Percentiles rank a stretch among this genome's conserved stretches.
Conservation (phyloP, 106 monocot species). For the Dioscorea dumetorum region DNA sequence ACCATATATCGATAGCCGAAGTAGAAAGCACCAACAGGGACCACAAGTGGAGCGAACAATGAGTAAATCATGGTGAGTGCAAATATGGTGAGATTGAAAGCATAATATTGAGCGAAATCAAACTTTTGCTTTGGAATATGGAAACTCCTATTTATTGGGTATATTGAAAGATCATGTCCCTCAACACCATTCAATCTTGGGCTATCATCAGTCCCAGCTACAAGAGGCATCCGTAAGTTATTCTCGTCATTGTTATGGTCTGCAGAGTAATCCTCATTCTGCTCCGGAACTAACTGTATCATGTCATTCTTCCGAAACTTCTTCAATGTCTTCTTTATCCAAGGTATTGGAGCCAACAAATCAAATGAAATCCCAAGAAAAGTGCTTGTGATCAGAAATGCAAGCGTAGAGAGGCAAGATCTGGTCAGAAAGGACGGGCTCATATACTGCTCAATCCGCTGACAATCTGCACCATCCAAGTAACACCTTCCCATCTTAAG, state of each 20-base stretch:
- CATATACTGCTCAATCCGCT: slow-evolving; percentile 82
- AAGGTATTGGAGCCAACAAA: slow-evolving; percentile 86
- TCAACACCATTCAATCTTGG: slow-evolving; percentile 45
- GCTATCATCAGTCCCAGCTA: slow-evolving; percentile 50
- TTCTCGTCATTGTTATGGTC: slow-evolving; percentile 43
- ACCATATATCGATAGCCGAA: slow-evolving; percentile 93
- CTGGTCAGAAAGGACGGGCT: slow-evolving; percentile 83
- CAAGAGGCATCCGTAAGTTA: slow-evolving; percentile 54
- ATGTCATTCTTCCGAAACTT: slow-evolving; percentile 96
- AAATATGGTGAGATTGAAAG: slow-evolving; percentile 95
- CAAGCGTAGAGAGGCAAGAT: slow-evolving; percentile 88
- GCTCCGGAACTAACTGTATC: slow-evolving; percentile 88
- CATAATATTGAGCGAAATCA: slow-evolving; percentile 99
- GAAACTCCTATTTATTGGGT: slow-evolving; percentile 84
- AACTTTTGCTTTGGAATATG: slow-evolving; percentile 90
- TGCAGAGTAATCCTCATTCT: slow-evolving; percentile 62
- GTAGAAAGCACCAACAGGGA: slow-evolving; percentile 88
- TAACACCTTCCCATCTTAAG: slow-evolving; percentile 90
- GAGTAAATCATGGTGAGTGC: slow-evolving; percentile 96
- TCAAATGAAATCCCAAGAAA: slow-evolving; percentile 97
- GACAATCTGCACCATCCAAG: slow-evolving; percentile 84
- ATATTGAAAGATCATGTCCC: slow-evolving; percentile 73
- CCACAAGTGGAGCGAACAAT: slow-evolving; percentile 85
- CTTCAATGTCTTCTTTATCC: slow-evolving; percentile 89
- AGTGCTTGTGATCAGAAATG: slow-evolving; percentile 85